Conservation (phyloP, 352 stramenopile species). For the Globisporangium parvum region DNA sequence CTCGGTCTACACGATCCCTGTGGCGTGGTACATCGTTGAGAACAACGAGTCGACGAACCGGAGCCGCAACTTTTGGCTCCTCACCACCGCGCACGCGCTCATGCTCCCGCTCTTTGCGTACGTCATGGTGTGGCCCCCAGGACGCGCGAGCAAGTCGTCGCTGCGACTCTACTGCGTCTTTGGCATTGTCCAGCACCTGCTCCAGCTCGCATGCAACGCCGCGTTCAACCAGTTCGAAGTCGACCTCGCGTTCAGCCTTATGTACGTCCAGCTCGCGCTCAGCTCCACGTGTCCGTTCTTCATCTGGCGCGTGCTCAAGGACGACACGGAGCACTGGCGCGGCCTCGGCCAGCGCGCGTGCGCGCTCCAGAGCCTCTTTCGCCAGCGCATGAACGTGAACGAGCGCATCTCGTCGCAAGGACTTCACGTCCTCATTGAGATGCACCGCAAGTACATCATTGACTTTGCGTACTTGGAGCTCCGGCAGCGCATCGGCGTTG, state of each 20-base stretch:
- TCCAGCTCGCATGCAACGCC: conserved; percentile 9
- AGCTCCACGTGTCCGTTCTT: conserved; percentile 31
- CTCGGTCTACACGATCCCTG: conserved; percentile 31
- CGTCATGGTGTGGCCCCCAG: conserved; percentile 2
- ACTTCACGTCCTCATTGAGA: conserved; percentile 40
- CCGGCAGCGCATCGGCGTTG: conserved; percentile 29
- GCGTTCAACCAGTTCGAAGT: conserved; percentile 15
- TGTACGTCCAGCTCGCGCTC: conserved; percentile 17
- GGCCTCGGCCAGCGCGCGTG: conserved; percentile 54
- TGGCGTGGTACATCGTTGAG: conserved; percentile 27
- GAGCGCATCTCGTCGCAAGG: conserved; percentile 38
- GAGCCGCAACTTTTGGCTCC: background rate
- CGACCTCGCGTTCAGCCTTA: conserved; percentile 14
- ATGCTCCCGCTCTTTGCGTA: conserved; percentile 8
- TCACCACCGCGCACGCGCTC: background rate
- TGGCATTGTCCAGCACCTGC: conserved; percentile 4
- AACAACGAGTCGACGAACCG: background rate
- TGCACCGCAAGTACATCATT: conserved; percentile 41
- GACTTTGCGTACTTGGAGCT: conserved; percentile 50
- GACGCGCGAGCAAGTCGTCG: conserved; percentile 11
- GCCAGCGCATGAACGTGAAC: conserved; percentile 21
- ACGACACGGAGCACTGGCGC: conserved; percentile 72
- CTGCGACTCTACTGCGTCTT: conserved; percentile 14
- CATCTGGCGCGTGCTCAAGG: conserved; percentile 71
- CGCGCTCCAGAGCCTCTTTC: conserved; percentile 22